A percentile compares a stretch with the other conserved stretches of the same genome.
Conservation (phyloP, 805 yeast genomes). For the Metschnikowia sp. region DNA sequence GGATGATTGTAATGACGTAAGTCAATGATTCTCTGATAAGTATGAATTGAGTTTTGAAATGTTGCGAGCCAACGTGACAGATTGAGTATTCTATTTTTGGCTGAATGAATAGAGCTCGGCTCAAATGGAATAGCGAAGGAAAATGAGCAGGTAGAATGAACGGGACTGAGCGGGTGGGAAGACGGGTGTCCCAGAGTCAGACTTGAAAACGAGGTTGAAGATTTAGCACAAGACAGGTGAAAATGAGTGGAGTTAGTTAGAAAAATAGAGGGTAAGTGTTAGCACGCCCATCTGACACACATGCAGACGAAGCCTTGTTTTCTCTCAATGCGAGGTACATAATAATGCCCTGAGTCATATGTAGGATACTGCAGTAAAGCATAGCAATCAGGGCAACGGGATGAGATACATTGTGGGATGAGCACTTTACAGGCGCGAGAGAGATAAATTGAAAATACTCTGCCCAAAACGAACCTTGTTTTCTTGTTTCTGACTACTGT, state of each 20-base stretch:
- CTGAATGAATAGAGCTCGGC: too few species aligned
- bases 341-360: neutral
- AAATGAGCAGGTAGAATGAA: neutral
- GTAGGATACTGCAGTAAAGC: slow-evolving; percentile 5
- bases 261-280: slow-evolving; percentile 1
- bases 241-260: neutral
- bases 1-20: neutral
- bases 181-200: neutral
- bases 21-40: neutral
- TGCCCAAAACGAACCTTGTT: too few species aligned
- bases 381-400: slow-evolving; percentile 7
- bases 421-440: too few species aligned
- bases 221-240: neutral
- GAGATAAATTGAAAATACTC: too few species aligned
- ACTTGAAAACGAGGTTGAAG: too few species aligned
- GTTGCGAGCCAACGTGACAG: too few species aligned
- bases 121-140: too few species aligned
- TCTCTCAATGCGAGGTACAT: slow-evolving; percentile 5
- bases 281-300: slow-evolving; percentile 2
- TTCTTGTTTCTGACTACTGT: too few species aligned
- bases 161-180: neutral
- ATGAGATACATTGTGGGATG: too few species aligned
- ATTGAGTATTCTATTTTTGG: too few species aligned
- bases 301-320: slow-evolving; percentile 1
- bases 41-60: neutral